Evolutionary conservation across 148 eudicot species (phyloP), one percentile per base, ranked within the genome.

Genomic region (Pouteria glomerata): DNA sequence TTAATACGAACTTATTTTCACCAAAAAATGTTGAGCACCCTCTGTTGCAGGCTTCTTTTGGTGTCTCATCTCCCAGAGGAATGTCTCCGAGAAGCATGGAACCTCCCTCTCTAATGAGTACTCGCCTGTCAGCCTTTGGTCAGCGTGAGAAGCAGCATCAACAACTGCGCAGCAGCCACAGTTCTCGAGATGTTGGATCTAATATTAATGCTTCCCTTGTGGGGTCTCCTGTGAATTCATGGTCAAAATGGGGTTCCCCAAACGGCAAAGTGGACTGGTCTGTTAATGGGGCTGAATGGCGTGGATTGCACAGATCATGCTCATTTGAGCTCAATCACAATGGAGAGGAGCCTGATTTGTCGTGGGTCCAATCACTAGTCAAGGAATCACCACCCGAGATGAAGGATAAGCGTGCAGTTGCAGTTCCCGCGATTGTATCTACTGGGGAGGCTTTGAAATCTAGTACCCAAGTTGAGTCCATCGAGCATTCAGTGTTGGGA

Each of bases 71-170:
- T 72, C 88, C 96, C 47, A 74, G 90, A 55, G 77, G 87, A 61
- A 82, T 81, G 85, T 88, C 97, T 2, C 97, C 96, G 2, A 74
- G 89, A 80, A 80, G 85, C 31, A 33, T 83, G 78, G 97, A 88
- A 11, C 93, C 90, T 2, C 73, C 73, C 55, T 87, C 93, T 11
- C 96, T 86, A 14, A 83, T 88, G 86, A 80, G 87, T 63, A 21
- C 85, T 35, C 73, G 87, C 50, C 56, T 82, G 0, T 62, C 84
- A 29, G 78, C 78, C 1, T 74, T 82, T 7, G 74, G 81, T 64
- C 67, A 84, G 23, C 81, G 80, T 8, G 83, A 86, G 76, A 78
- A 82, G 70, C 90, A 70, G 18, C 77, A 83, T 4, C 69, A 73
- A 18, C 87, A 83, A 35, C 73, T 86, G 68, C 84, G 83, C n/a